These are phyloP conservation scores for Thermochaetoides dissita DNA, from an alignment of 2,329 filamentous ascomycete species.

Conservation along the genomic window DNA sequence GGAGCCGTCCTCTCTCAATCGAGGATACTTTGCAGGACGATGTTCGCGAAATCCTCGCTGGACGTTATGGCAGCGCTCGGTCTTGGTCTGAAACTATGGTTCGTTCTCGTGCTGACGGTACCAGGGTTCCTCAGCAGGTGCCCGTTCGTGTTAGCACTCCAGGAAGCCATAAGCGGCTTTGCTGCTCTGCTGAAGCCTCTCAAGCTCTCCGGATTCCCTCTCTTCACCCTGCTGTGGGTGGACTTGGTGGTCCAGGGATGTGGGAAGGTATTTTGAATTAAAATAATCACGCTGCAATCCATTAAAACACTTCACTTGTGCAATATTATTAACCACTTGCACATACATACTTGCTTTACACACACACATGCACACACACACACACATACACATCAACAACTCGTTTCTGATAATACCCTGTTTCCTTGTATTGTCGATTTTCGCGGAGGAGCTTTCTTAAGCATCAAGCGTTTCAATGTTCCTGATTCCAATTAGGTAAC, in stretches of 20 bases:
- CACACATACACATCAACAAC: too few relatives aligned
- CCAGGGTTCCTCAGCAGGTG: slow-evolving; percentile 21
- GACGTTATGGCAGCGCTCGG: slow-evolving; percentile 19
- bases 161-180: slow-evolving; percentile 49
- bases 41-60: slow-evolving; percentile 47
- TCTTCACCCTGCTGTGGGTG: slow-evolving; percentile 36
- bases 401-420: slow-evolving; percentile 11
- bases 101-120: slow-evolving; percentile 23
- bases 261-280: slow-evolving; percentile 51
- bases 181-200: slow-evolving; percentile 47
- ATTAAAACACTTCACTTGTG: too few relatives aligned
- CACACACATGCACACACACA: too few relatives aligned
- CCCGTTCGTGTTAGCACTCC: slow-evolving; percentile 28
- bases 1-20: slow-evolving; percentile 43
- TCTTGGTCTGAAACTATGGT: slow-evolving; percentile 26
- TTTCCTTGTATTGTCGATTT: slow-evolving; percentile 11
- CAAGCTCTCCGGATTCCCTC: slow-evolving; percentile 31
- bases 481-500: slow-evolving; percentile 9
- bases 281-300: slow-evolving; percentile 9
- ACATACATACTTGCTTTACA: too few relatives aligned
- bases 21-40: slow-evolving; percentile 52
- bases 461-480: slow-evolving; percentile 6
- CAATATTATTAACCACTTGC: too few relatives aligned
- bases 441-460: slow-evolving; percentile 4
- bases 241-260: slow-evolving; percentile 45